These are phyloP conservation scores for Ceratocystis lukuohia DNA, from an alignment of 2,329 filamentous ascomycete genomes.

Conservation along the genomic window DNA sequence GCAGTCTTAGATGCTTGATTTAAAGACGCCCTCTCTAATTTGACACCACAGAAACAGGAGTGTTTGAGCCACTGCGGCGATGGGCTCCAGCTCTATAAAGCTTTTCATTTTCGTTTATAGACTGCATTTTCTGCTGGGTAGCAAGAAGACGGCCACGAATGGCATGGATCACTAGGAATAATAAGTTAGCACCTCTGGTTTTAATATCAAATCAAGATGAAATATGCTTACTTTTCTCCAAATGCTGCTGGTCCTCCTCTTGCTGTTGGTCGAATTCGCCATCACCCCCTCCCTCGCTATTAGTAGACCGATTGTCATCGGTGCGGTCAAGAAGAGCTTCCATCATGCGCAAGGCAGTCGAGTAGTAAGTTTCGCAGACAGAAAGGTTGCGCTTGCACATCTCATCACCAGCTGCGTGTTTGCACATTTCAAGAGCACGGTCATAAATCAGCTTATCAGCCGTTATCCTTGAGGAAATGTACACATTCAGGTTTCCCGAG, in stretches of 20 bases:
- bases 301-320: slow-evolving; percentile 44
- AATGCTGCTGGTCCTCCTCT: slow-evolving; percentile 57
- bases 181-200: too few relatives aligned
- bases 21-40: background rate
- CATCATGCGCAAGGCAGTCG: slow-evolving; percentile 85
- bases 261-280: slow-evolving; percentile 30
- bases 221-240: slow-evolving; percentile 52
- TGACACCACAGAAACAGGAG: slow-evolving; percentile 16
- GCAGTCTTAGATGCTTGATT: background rate
- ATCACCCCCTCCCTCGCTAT: slow-evolving; percentile 22
- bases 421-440: slow-evolving; percentile 90
- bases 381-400: slow-evolving; percentile 78
- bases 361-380: slow-evolving; percentile 84
- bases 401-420: slow-evolving; percentile 86
- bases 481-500: slow-evolving; percentile 63
- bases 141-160: slow-evolving; percentile 14
- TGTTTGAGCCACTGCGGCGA: slow-evolving; percentile 17
- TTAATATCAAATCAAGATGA: background rate
- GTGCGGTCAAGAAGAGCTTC: slow-evolving; percentile 76
- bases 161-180: background rate
- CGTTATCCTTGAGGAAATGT: slow-evolving; percentile 75
- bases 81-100: slow-evolving; percentile 9
- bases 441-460: slow-evolving; percentile 98
- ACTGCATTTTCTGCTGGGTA: slow-evolving; percentile 12
- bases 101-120: slow-evolving; percentile 12